A percentile compares a stretch with the other conserved stretches of the same genome.
These are phyloP conservation scores for Exophiala sp. DNA, from an alignment of 2,329 filamentous ascomycete genomes.

Conservation along the genomic window DNA sequence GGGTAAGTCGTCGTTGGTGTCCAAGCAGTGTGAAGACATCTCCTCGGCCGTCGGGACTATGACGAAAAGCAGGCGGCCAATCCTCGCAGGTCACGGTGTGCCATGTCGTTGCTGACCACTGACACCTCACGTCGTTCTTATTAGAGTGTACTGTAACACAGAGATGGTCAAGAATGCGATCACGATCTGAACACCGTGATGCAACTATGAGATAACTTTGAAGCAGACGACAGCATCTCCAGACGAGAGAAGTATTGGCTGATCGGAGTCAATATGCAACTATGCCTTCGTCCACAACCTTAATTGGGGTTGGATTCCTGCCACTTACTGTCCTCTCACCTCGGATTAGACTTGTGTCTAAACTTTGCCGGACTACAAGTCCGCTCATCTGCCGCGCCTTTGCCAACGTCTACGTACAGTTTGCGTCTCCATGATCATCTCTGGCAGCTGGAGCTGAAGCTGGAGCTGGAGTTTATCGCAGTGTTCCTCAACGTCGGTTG, in stretches of 20 bases:
- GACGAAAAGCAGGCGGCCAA: too few species aligned
- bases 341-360: background rate
- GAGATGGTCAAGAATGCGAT: background rate
- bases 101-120: too few species aligned
- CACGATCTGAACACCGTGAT: slow-evolving; percentile 1
- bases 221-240: background rate
- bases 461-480: background rate
- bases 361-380: background rate
- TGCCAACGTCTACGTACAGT: background rate
- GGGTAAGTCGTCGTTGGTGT: background rate
- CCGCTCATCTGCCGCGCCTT: background rate
- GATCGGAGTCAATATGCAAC: background rate
- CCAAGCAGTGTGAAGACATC: background rate
- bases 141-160: too few species aligned
- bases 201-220: slow-evolving; percentile 1
- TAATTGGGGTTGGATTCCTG: too few species aligned
- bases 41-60: too few species aligned
- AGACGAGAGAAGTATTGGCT: background rate
- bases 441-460: background rate
- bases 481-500: background rate
- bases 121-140: too few species aligned
- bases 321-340: too few species aligned
- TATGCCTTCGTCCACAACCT: too few species aligned
- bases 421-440: background rate
- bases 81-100: too few species aligned